Conservation (phyloP, 768 basidiomycete genomes). For the Lyophyllum shimeji region DNA sequence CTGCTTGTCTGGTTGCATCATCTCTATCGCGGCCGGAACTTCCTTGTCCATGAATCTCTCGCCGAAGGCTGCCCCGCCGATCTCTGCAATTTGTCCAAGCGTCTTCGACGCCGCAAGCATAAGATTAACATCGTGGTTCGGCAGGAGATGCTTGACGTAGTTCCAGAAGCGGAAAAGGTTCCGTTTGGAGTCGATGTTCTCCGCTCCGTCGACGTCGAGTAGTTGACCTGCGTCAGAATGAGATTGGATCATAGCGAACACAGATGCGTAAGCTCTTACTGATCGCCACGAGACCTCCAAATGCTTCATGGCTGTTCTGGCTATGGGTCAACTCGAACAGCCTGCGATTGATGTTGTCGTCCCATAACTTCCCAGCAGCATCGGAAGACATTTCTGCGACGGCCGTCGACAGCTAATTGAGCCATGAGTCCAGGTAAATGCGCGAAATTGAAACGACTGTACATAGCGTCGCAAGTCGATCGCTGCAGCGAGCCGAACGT, state of each 20-base stretch:
- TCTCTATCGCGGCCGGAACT: slow-evolving; percentile 78
- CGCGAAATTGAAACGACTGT: slow-evolving; percentile 24
- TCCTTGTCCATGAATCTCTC: slow-evolving; percentile 90
- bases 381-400: slow-evolving; percentile 83
- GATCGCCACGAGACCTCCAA: slow-evolving; percentile 87
- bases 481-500: slow-evolving; percentile 67
- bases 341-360: slow-evolving; percentile 76
- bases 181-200: slow-evolving; percentile 76
- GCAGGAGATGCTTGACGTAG: slow-evolving; percentile 91
- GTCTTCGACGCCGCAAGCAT: slow-evolving; percentile 96
- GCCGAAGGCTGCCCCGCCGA: slow-evolving; percentile 81
- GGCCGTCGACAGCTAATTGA: slow-evolving; percentile 62
- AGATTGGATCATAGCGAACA: neutral
- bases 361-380: slow-evolving; percentile 80
- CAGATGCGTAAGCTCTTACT: slow-evolving; percentile 43
- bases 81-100: slow-evolving; percentile 81
- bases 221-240: slow-evolving; percentile 55
- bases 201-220: slow-evolving; percentile 74
- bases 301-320: slow-evolving; percentile 72
- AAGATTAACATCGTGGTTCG: slow-evolving; percentile 87
- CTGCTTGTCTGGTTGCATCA: slow-evolving; percentile 75
- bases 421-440: slow-evolving; percentile 4
- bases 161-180: slow-evolving; percentile 87
- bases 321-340: slow-evolving; percentile 86
- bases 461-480: slow-evolving; percentile 76